phyloP scores from a whole-genome alignment of 495 filamentous ascomycete species.

The Penicillium psychrofluorescens region DNA sequence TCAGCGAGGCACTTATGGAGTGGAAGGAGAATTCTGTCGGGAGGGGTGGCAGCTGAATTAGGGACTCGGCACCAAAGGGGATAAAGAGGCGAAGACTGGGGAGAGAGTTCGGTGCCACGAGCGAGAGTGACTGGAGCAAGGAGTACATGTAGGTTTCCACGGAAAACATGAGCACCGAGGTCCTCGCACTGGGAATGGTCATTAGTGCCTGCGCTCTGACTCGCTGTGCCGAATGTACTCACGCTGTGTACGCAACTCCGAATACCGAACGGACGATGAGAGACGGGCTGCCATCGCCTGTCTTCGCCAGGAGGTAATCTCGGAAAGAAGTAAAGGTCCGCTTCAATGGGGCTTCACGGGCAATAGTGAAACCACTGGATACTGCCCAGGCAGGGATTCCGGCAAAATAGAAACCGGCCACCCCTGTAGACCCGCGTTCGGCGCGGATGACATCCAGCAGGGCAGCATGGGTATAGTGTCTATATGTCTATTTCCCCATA shows the following conservation, averaged over 20 bases:
- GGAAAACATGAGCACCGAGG: constrained; percentile 29
- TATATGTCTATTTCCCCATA: constrained; percentile 30
- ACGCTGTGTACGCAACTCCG: constrained; percentile 27
- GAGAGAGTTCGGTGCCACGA: constrained; percentile 28
- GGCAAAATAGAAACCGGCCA: constrained; percentile 35
- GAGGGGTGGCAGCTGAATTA: constrained; percentile 24
- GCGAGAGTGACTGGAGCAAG: constrained; percentile 39
- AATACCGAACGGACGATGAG: constrained; percentile 23
- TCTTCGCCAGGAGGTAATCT: constrained; percentile 17
- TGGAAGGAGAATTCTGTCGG: constrained; percentile 23
- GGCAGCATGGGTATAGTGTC: constrained; percentile 32
- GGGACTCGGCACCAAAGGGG: constrained; percentile 28
- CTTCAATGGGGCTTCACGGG: constrained; percentile 32
- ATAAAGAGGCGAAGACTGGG: constrained; percentile 24
- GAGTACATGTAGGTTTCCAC: constrained; percentile 43
- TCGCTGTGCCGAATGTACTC: constrained; percentile 4
- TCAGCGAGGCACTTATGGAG: constrained; percentile 18
- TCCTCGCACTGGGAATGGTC: constrained; percentile 20
- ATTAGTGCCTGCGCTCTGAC: constrained; percentile 7
- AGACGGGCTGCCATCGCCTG: constrained; percentile 15
- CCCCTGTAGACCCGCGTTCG: constrained; percentile 28
- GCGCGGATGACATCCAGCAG: constrained; percentile 29
- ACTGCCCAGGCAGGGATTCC: constrained; percentile 39
- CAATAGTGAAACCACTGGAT: constrained; percentile 32
- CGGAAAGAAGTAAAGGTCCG: constrained; percentile 24